Conservation (phyloP, 495 filamentous ascomycete species). For the Penicillium atrosanguineum region DNA sequence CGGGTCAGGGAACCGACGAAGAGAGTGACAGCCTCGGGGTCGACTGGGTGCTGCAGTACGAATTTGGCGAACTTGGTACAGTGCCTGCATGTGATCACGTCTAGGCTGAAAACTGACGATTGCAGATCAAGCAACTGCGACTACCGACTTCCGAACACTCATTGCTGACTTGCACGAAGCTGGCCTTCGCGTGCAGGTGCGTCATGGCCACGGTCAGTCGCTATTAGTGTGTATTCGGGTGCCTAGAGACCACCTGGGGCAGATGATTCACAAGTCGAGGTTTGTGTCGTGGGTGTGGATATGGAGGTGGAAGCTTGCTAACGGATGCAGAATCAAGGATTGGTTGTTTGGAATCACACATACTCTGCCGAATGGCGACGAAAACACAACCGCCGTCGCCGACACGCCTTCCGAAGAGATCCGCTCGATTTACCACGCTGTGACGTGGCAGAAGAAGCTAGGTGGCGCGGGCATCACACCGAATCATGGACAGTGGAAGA, state of each 20-base stretch:
- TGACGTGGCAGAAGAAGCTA: slow-evolving; percentile 74
- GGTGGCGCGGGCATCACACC: slow-evolving; percentile 89
- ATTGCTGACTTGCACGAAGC: slow-evolving; percentile 67
- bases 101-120: slow-evolving; percentile 8
- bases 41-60: slow-evolving; percentile 45
- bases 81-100: background rate
- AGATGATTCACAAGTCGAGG: slow-evolving; percentile 64
- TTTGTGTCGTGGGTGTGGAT: slow-evolving; percentile 13
- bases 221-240: slow-evolving; percentile 79
- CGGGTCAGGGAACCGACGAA: slow-evolving; percentile 21
- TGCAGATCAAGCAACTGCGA: slow-evolving; percentile 64
- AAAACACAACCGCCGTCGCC: slow-evolving; percentile 51
- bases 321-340: slow-evolving; percentile 70
- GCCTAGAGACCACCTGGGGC: slow-evolving; percentile 38
- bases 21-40: slow-evolving; percentile 40
- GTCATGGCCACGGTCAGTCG: slow-evolving; percentile 71
- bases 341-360: slow-evolving; percentile 86
- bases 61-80: slow-evolving; percentile 38
- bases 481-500: slow-evolving; percentile 73
- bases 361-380: slow-evolving; percentile 59
- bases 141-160: slow-evolving; percentile 71
- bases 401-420: slow-evolving; percentile 86
- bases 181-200: slow-evolving; percentile 80
- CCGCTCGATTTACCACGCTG: slow-evolving; percentile 81
- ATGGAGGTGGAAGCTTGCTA: background rate